A percentile compares a stretch with the other conserved stretches of the same genome.
These are phyloP conservation scores for Rhododendron kiyosumense DNA, from an alignment of 148 eudicot species.

Conservation along the genomic window DNA sequence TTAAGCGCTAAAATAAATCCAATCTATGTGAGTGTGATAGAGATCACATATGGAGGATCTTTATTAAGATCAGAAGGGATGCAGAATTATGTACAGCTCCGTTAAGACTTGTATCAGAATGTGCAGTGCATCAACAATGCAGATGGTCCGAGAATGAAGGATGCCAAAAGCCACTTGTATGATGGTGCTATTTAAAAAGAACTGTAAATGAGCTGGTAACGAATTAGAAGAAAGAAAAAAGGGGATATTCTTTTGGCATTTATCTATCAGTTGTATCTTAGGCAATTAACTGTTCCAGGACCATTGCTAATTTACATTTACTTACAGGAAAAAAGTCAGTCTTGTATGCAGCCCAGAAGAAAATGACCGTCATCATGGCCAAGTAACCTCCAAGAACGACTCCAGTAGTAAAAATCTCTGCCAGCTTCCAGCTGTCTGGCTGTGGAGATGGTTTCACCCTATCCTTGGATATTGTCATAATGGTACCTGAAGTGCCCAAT, in stretches of 20 bases:
- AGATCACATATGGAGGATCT: not conserved
- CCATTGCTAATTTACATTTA: not conserved
- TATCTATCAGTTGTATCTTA: not conserved
- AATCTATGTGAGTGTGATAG: not conserved
- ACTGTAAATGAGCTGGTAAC: not conserved
- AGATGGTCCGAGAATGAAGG: not conserved
- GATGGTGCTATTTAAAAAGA: not conserved
- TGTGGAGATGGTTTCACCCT: constrained; percentile 52
- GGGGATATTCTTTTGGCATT: not conserved
- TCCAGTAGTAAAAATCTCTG: constrained; percentile 47
- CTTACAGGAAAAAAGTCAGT: constrained; percentile 54
- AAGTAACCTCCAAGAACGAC: constrained; percentile 42
- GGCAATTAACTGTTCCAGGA: not conserved
- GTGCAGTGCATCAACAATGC: not conserved
- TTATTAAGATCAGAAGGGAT: not conserved
- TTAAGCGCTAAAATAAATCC: not conserved
- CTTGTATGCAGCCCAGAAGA: constrained; percentile 27
- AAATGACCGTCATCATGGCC: constrained; percentile 39
- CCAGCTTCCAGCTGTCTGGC: constrained; percentile 48
- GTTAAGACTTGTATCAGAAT: not conserved
- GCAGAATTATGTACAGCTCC: not conserved
- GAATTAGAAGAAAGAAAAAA: not conserved
- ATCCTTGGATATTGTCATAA: constrained; percentile 58
- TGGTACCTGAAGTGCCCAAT: constrained; percentile 32
- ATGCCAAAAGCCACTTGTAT: not conserved